phyloP scores from a whole-genome alignment of 1,284 basidiomycete genomes.

The Rugosomyces carneus region DNA sequence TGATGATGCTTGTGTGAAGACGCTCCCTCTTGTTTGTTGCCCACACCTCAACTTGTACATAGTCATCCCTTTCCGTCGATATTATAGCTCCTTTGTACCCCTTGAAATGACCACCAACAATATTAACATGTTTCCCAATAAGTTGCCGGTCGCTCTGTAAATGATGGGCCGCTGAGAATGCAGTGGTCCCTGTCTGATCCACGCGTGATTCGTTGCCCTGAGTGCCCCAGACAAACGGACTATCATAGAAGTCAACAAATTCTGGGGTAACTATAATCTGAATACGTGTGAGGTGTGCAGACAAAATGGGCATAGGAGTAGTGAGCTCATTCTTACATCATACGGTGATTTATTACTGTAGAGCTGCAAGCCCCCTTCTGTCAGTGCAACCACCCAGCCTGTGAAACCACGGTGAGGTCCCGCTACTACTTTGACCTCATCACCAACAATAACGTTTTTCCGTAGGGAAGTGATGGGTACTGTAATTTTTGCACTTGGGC shows the following conservation, averaged over 20 bases:
- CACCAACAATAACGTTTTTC: constrained; percentile 3
- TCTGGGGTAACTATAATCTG: background rate
- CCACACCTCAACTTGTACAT: background rate
- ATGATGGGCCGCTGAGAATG: too few relatives aligned
- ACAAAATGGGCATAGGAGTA: background rate
- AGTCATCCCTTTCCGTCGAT: background rate
- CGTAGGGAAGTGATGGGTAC: background rate
- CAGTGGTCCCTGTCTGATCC: background rate
- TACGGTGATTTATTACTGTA: constrained; percentile 1
- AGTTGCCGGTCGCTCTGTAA: background rate
- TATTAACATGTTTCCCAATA: background rate
- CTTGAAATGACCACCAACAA: background rate
- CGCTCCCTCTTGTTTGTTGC: background rate
- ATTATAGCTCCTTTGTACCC: constrained; percentile 5
- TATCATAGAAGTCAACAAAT: background rate
- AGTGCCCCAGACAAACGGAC: background rate
- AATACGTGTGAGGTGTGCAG: background rate
- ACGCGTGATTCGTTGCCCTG: background rate
- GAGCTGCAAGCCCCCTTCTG: background rate
- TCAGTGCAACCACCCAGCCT: constrained; percentile 2
- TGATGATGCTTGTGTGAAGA: too few relatives aligned
- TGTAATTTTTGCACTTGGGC: background rate
- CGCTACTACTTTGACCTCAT: background rate
- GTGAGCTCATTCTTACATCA: background rate
- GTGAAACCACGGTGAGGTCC: constrained; percentile 1